These are phyloP conservation scores for Gracilaria vermiculophylla DNA, from an alignment of 23 red algal genomes.

Conservation along the genomic window DNA sequence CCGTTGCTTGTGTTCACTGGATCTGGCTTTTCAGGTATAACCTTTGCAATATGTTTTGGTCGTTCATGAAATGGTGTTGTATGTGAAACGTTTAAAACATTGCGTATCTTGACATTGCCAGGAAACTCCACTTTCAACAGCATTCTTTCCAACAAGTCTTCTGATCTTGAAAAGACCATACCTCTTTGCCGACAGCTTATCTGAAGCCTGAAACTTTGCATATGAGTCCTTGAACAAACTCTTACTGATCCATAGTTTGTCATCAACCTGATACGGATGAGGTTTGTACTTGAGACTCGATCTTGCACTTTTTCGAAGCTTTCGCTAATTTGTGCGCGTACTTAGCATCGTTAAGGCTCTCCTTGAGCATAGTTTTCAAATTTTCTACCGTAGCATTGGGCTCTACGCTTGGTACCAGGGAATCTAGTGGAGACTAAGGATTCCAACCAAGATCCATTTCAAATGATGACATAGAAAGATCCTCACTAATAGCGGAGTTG, in stretches of 20 bases:
- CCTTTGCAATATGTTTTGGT: not conserved
- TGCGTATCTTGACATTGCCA: not conserved
- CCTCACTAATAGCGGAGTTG: constrained; percentile 9
- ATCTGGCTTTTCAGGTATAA: not conserved
- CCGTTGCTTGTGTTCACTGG: not conserved
- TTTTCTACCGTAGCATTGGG: not conserved
- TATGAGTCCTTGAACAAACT: not conserved
- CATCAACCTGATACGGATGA: not conserved
- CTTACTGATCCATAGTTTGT: not conserved
- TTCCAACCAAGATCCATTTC: constrained; percentile 32
- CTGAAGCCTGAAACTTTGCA: not conserved
- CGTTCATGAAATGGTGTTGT: not conserved
- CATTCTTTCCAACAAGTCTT: not conserved
- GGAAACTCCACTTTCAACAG: not conserved
- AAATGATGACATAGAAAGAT: constrained; percentile 12
- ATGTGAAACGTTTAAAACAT: not conserved
- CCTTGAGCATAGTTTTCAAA: not conserved
- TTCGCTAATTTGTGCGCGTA: constrained; percentile 1
- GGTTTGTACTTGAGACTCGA: not conserved
- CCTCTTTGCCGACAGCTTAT: not conserved
- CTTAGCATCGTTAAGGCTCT: not conserved
- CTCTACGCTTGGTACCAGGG: not conserved
- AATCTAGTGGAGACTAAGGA: not conserved
- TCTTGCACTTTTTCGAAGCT: not conserved
- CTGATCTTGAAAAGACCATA: not conserved